phyloP scores from a whole-genome alignment of 2,329 filamentous ascomycete species.

The Alternaria consortialis region DNA sequence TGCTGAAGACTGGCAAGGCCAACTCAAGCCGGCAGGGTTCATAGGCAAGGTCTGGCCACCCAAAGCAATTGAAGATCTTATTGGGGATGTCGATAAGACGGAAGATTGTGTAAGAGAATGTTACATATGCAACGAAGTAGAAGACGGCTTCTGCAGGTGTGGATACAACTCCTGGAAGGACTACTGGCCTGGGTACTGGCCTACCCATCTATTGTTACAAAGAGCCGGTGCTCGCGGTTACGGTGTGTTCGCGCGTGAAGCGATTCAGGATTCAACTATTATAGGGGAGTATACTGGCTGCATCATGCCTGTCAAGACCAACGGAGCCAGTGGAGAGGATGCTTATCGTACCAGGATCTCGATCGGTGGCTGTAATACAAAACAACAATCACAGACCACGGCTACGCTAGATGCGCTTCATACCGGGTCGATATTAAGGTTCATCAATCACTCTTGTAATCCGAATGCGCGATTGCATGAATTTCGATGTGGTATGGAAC shows the following conservation, averaged over 20 bases:
- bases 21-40: background rate
- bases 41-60: slow-evolving; percentile 1
- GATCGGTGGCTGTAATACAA: background rate
- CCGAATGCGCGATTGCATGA: slow-evolving; percentile 4
- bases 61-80: background rate
- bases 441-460: slow-evolving; percentile 20
- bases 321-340: background rate
- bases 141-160: background rate
- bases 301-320: background rate
- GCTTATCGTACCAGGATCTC: background rate
- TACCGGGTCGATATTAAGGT: slow-evolving; percentile 14
- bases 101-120: background rate
- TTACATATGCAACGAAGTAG: background rate
- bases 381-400: background rate
- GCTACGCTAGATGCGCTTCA: slow-evolving; percentile 5
- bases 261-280: background rate
- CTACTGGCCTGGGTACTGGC: background rate
- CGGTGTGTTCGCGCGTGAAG: background rate
- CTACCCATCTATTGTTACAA: background rate
- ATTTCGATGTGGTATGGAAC: slow-evolving; percentile 2
- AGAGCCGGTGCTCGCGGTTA: background rate
- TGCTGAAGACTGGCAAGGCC: background rate
- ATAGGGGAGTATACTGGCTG: background rate
- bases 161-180: background rate
- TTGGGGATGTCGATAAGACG: background rate